Conservation (phyloP, 345 rosid genomes). For the Salix caprea region DNA sequence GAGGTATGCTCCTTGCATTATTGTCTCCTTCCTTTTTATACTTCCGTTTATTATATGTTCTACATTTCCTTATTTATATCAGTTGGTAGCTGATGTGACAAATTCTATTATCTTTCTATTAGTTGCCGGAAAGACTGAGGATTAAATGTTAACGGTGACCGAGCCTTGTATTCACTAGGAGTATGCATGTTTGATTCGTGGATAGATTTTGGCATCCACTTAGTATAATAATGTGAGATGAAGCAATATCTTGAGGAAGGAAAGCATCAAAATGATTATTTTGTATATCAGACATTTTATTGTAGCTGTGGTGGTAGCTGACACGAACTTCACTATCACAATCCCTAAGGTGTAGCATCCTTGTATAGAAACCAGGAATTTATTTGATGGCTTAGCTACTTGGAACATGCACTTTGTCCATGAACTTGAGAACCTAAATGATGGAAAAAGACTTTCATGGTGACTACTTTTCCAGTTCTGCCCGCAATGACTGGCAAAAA, state of each 20-base stretch:
- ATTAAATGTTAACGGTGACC: neutral
- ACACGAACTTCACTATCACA: no score
- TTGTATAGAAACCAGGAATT: neutral
- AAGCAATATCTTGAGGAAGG: neutral
- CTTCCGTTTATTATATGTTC: neutral
- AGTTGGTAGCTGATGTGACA: neutral
- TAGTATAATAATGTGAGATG: neutral
- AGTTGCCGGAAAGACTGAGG: neutral
- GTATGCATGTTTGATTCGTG: neutral
- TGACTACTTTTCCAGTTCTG: neutral
- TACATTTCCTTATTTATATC: neutral
- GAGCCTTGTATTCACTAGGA: neutral
- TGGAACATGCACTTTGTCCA: neutral
- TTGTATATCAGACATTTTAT: no score
- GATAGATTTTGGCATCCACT: neutral
- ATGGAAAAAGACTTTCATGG: neutral
- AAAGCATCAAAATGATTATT: neutral
- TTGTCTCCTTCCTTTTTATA: neutral
- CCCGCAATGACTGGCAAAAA: neutral
- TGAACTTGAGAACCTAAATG: neutral
- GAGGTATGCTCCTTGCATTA: conserved; percentile 55
- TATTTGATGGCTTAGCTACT: neutral
- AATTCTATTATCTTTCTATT: neutral
- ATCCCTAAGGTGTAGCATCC: neutral
- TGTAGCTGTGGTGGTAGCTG: no score